Evolutionary conservation across 352 stramenopile genomes (phyloP), one percentile per base, ranked within the genome.

Genomic region (Thalassiosira mediterranea): DNA sequence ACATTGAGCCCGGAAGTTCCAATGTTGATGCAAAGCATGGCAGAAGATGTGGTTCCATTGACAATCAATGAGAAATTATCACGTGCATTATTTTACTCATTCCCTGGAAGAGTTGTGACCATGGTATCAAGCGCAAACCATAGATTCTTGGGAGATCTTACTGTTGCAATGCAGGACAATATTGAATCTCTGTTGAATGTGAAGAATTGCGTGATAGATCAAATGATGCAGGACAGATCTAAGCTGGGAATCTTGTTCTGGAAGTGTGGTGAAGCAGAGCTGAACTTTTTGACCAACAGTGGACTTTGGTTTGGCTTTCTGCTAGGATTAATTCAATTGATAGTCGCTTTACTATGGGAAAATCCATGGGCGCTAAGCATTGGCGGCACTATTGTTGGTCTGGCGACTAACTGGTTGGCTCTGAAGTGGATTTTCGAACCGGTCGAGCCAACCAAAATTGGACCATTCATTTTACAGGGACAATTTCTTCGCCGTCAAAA

Each of bases 341-440:
- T 69, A 23, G 84, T 93, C 0, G 81, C 86, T 10, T 53, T 93
- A 5, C 86, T 91, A 26, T 98, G 85, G 79, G 88, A 95, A 26
- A 95, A 95, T 87, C 88, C 89, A 17, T 96, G 91, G 91, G 86
- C 69, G 5, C 72, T 94, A 17, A 87, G 79, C 25, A 90, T 94
- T 42, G 90, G 90, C 19, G 96, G 96, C 19, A 81, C 96, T 13
- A 92, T 99, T 37, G 97, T 99, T 4, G 97, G 97, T 10, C 94
- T 97, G 8, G 93, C 98, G 29, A 99, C 97, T n/a, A 98, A 98
- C 76, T 98, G 94, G 94, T 86, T 99, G 61, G 97, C 97, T 32
- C 84, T 99, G 1, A 98, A 95, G 87, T 98, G 98, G 94, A 98
- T 98, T 31, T 99, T 99, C 82, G 96, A 98, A 79, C 97, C 97